Conservation (phyloP, 169 alveolate genomes). For the Babesia divergens region DNA sequence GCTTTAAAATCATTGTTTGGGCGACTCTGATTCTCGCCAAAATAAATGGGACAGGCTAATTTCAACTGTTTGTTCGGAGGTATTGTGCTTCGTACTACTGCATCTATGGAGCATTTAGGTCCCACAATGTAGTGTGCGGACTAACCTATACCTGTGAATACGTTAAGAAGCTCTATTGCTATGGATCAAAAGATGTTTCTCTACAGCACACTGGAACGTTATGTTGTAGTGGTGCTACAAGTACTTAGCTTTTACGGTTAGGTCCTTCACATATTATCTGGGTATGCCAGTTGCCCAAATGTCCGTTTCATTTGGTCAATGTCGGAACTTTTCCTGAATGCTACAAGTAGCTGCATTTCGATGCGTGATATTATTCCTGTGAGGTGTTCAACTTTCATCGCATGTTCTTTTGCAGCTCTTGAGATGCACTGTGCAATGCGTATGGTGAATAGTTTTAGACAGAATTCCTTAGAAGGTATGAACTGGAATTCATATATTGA, state of each 20-base stretch:
- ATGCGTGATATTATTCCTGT: conserved; percentile 3
- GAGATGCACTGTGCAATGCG: conserved; percentile 36
- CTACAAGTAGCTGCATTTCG: conserved; percentile 34
- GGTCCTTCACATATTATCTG: background rate
- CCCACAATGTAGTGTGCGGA: too few relatives aligned
- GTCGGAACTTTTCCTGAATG: conserved; percentile 45
- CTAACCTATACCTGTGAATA: too few relatives aligned
- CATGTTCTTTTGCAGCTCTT: background rate
- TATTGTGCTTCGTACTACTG: too few relatives aligned
- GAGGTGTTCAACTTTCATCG: conserved; percentile 1
- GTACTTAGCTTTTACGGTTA: background rate
- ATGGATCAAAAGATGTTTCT: too few relatives aligned
- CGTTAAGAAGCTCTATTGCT: too few relatives aligned
- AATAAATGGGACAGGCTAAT: too few relatives aligned
- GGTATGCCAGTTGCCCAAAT: background rate
- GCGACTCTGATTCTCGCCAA: too few relatives aligned
- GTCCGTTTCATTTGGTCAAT: conserved; percentile 29
- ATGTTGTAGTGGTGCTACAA: too few relatives aligned
- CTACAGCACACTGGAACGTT: too few relatives aligned
- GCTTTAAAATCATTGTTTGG: too few relatives aligned
- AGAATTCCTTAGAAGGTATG: conserved; percentile 40
- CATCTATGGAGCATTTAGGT: too few relatives aligned
- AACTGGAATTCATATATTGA: background rate
- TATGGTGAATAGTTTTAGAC: conserved; percentile 51
- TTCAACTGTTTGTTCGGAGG: too few relatives aligned